Conservation (phyloP, 345 rosid genomes). For the Eucalyptus urophylla region DNA sequence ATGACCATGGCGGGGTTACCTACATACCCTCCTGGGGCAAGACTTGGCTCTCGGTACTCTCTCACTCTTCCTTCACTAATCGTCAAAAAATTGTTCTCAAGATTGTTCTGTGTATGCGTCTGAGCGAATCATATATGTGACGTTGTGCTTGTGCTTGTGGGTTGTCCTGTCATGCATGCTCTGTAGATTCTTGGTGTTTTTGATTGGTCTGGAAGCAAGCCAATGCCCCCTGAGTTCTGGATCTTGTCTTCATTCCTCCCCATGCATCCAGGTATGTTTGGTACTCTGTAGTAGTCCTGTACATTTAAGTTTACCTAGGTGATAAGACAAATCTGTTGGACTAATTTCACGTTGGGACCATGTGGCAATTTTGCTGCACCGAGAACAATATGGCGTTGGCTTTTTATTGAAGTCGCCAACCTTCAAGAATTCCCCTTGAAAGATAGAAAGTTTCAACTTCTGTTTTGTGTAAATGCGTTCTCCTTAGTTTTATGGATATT, state of each 20-base stretch:
- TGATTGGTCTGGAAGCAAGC: slow-evolving; percentile 15
- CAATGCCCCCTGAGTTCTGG: slow-evolving; percentile 20
- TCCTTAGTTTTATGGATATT: background rate
- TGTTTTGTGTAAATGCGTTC: background rate
- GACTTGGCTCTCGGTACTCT: slow-evolving; percentile 16
- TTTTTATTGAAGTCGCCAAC: background rate
- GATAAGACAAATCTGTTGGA: background rate
- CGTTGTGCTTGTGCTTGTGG: background rate
- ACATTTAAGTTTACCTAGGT: background rate
- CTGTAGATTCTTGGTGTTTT: slow-evolving; percentile 10
- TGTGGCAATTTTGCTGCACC: background rate
- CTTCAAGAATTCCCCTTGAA: background rate
- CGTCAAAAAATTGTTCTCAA: background rate
- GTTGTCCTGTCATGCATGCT: background rate
- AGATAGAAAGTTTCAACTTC: no score
- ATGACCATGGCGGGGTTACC: slow-evolving; percentile 12
- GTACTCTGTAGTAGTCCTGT: background rate
- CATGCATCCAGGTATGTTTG: slow-evolving; percentile 7
- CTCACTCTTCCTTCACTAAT: background rate
- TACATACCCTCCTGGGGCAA: slow-evolving; percentile 26
- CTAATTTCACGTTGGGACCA: background rate
- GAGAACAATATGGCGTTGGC: background rate
- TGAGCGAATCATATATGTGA: background rate
- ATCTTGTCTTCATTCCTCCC: slow-evolving; percentile 20
- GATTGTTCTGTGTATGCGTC: background rate